These are phyloP conservation scores for Stachybotrys chlorohalonatus DNA, from an alignment of 2,329 filamentous ascomycete genomes.

Conservation along the genomic window DNA sequence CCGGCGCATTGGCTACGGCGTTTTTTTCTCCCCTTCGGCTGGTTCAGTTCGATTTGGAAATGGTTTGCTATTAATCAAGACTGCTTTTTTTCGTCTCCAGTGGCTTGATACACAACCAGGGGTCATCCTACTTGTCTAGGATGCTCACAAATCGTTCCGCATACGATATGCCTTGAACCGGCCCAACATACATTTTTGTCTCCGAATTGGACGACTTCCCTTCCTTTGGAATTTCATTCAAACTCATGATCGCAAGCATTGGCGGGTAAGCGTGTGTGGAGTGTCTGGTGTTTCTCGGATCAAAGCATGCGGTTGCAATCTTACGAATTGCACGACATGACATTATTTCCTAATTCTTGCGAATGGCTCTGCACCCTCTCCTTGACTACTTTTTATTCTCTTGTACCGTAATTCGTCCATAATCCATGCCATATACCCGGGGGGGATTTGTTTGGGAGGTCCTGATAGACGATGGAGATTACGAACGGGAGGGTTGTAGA, in stretches of 20 bases:
- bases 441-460: neutral
- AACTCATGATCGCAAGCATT: neutral
- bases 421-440: neutral
- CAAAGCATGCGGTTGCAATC: neutral
- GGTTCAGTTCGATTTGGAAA: neutral
- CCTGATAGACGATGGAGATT: neutral
- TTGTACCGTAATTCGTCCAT: neutral
- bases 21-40: slow-evolving; percentile 10
- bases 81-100: neutral
- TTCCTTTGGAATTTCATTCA: neutral
- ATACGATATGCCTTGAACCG: neutral
- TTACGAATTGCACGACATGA: too few species aligned
- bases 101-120: neutral
- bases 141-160: neutral
- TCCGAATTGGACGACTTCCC: neutral
- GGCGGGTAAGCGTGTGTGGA: neutral
- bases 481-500: neutral
- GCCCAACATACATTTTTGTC: neutral
- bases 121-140: neutral
- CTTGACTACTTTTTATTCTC: neutral
- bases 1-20: slow-evolving; percentile 27
- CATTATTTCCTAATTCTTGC: neutral
- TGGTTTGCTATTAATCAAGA: neutral
- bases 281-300: neutral
- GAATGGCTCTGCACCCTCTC: neutral